A percentile compares a stretch with the other conserved stretches of the same genome.
These are phyloP conservation scores for Lactarius hengduanensis DNA, from an alignment of 768 basidiomycete species.

Conservation along the genomic window DNA sequence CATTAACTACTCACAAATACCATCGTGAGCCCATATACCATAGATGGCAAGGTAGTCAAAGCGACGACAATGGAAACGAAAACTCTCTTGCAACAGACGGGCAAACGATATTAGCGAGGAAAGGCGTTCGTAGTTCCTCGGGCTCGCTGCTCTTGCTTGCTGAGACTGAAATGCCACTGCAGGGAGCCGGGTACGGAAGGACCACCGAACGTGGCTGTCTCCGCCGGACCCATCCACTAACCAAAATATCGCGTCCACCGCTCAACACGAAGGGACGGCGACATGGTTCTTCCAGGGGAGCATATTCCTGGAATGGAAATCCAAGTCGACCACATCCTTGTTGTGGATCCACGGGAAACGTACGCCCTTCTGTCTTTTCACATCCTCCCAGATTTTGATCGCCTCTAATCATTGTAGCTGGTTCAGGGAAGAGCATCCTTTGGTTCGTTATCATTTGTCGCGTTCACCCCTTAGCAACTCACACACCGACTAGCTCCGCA, in stretches of 20 bases:
- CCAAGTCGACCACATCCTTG: not conserved
- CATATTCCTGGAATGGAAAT: not conserved
- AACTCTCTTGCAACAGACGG: not conserved
- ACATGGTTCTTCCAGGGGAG: not conserved
- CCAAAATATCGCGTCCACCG: not conserved
- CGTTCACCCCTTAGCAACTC: too few relatives aligned
- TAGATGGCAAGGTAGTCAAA: not conserved
- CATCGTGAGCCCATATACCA: not conserved
- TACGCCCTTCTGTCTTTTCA: too few relatives aligned
- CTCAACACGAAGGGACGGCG: not conserved
- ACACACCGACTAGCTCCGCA: too few relatives aligned
- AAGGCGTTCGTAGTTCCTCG: not conserved
- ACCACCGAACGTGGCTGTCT: not conserved
- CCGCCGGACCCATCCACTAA: not conserved
- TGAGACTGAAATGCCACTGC: not conserved
- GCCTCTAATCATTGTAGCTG: too few relatives aligned
- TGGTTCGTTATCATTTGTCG: too few relatives aligned
- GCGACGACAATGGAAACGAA: not conserved
- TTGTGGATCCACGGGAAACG: too few relatives aligned
- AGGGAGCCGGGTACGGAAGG: not conserved
- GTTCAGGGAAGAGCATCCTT: too few relatives aligned
- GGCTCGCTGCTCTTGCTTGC: not conserved
- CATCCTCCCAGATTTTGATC: too few relatives aligned
- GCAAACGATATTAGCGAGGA: not conserved
- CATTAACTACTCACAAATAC: not conserved